Base-by-base conservation (phyloP, 805 yeast genomes). In the Wickerhamomyces pijperi region DNA sequence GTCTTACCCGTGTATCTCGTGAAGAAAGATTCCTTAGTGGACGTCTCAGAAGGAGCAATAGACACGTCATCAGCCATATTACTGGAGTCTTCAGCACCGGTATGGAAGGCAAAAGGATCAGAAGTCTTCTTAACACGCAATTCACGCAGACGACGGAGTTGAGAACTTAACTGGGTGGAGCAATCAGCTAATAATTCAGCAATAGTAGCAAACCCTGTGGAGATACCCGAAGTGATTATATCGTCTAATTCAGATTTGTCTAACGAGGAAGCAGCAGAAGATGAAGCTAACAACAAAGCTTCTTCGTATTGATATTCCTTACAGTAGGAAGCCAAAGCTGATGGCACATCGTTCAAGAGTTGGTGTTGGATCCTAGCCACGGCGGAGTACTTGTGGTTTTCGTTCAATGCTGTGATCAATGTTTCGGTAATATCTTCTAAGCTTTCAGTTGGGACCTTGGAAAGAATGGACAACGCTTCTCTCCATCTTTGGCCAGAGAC, bases 1-100 rank as follows among this genome's bases (percentile, higher is more conserved):
- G 97, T 88, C 60, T 90, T 88, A 46, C 97, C 98, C 0, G 98
- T 92, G 59, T 92, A 92, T 55, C 95, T 73, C 1, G 99, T 92
- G 64, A 86, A 84, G 58, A 88, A 85, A 0, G 97, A 87, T 31
- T 90, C 94, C 21, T 84, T 82, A 0, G 95, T 84, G 0, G 97
- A 85, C 0, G 95, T 78, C 57, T 87, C 97, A 0, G 95, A 82
- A 1, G 95, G 92, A 0, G 97, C 97, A 46, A 92, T 72, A 0
- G 97, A 88, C 9, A 92, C 92, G 56, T 88, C 84, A 58, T 92
- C 99, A 1, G 95, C 88, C 13, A 84, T 75, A 9, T 21, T 21
- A 9, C 9, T 7, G 23, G 6, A 7, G 17, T 72, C 73, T 35
- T 72, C 74, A 11, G 64, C 67, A 43, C 66, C 66, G 13, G 92